Base-by-base conservation (phyloP, 2,329 filamentous ascomycete species). In the Nigrospora sphaerica region DNA sequence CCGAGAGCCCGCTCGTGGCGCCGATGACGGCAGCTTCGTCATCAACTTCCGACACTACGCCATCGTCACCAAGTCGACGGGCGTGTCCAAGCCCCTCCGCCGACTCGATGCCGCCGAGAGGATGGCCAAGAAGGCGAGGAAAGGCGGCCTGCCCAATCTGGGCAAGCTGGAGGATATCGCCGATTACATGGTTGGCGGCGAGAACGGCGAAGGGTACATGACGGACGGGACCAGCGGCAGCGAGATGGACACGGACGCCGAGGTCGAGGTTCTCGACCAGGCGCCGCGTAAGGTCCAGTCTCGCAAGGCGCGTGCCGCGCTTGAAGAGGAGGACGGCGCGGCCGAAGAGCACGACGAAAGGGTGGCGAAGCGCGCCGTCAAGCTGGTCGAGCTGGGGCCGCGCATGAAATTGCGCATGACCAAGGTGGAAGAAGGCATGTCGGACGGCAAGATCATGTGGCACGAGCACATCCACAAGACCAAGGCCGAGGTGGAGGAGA, bases 341-440 rank as follows among this genome's bases (percentile, higher is more conserved):
- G 57, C 42, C 19, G 36, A 69, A 54, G 63, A 70, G 46, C 71
- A 55, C 37, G 53, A 68, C 56, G 68, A 77, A 41, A 73, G 73
- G 31, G 85, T 95, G 7, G 88, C 95, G 67, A 88, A 88, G 57
- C 81, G 89, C 39, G 91, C 88, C 0, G 88, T 98, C 18, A 96
- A 95, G 63, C 74, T 98, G 7, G 84, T 95, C 4, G 93, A 98
- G 68, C 72, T 98, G 1, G 93, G 93, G 0, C 93, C 93, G 1
- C 81, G 93, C 45, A 85, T 98, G 86, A 85, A 81, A 50, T 71
- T 98, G 36, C 82, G 92, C 32, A 73, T 98, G 68, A 91, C 89
- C 46, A 98, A 98, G 71, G 91, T 98, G 5, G 93, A 98, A 62
- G 93, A 98, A 57, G 93, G 92, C 2, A 68, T 97, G 7, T 96